Evolutionary conservation across 768 basidiomycete species (phyloP), one percentile per base, ranked within the genome.

Genomic region (Boletus pseudo-olivaceus): DNA sequence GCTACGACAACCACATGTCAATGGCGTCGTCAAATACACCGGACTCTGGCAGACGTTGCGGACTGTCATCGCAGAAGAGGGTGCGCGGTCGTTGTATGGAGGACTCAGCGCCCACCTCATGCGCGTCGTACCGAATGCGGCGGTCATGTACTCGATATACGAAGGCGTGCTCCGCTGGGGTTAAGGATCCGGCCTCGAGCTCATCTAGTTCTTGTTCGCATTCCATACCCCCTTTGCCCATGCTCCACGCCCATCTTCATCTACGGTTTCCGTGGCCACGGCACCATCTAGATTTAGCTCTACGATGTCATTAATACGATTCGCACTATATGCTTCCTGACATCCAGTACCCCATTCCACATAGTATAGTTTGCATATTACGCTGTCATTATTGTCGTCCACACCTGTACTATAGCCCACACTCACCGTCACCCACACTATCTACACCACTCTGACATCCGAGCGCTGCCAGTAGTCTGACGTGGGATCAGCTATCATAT

Each of bases 61-160:
- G 20, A 80, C 94, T 6, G 84, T 99, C 55, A 79, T 96, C 38
- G 83, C 82, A 4, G 97, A 99, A 68, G 97, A 99, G 67, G 97
- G 94, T 26, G 83, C 83, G 2, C 78, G 84, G 39, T 84, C 89
- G 5, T 68, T 98, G 19, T 98, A 99, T 63, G 88, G 92, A 11
- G 97, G 97, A 10, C 81, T 99, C 51, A 88, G 87, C 50, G 94
- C 97, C 0, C 97, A 98, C 69, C 78, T 99, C 53, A 88, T 99
- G 82, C 87, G 97, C 47, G 94, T 98, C 53, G 91, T 99, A 4
- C 96, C 96, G 7, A 99, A 99, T 62, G 96, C 96, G 0, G 90
- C 88, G 1, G 91, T 95, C 59, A 98, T 98, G 96, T 99, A 88
- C 74, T 85, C 85, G 56, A 93, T 97, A 66, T 98, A 98, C 65